These are phyloP conservation scores for Pinus taeda DNA, from an alignment of 75 land plant species.

Conservation along the genomic window DNA sequence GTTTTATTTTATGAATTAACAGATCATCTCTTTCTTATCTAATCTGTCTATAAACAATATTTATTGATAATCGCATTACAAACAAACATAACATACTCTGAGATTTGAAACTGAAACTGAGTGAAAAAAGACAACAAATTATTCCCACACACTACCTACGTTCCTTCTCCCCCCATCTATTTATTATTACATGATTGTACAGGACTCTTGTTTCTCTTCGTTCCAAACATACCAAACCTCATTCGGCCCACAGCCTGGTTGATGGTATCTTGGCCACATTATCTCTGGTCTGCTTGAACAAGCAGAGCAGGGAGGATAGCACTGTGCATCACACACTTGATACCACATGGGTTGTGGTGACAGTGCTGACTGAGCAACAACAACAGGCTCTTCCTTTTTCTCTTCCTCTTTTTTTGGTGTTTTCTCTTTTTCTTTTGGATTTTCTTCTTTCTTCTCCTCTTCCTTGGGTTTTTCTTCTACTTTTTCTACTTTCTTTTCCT, in stretches of 20 bases:
- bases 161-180: too few species aligned
- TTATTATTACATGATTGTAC: neutral
- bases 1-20: too few species aligned
- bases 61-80: too few species aligned
- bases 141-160: too few species aligned
- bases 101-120: too few species aligned
- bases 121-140: too few species aligned
- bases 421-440: neutral
- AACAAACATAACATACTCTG: too few species aligned
- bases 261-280: neutral
- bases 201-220: conserved; percentile 3
- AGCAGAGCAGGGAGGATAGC: neutral
- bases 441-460: neutral
- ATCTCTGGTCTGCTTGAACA: conserved; percentile 4
- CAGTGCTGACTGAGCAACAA: too few species aligned
- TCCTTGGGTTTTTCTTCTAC: neutral
- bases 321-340: neutral
- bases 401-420: neutral
- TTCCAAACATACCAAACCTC: conserved; percentile 4
- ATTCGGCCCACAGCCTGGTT: neutral
- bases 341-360: too few species aligned
- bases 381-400: neutral
- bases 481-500: neutral
- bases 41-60: too few species aligned
- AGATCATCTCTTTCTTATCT: too few species aligned